Evolutionary conservation across 176 grass and related monocot species (phyloP).

Genomic region (Triticum timopheevii): DNA sequence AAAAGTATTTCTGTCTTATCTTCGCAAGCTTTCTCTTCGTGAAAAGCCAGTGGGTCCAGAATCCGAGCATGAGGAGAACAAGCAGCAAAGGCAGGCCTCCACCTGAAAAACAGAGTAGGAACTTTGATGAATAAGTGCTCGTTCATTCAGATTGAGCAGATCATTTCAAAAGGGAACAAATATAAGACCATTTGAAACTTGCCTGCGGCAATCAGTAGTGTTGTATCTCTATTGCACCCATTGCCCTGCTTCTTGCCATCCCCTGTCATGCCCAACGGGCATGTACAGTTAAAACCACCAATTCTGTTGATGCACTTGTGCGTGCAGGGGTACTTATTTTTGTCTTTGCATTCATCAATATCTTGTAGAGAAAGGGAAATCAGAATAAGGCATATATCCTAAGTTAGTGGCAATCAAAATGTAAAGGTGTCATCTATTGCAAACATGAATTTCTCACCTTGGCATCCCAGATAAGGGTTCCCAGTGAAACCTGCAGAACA

Average conservation of each 20-base stretch:
- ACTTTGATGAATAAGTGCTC: neutral
- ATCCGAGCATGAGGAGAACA: neutral
- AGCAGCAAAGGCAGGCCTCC: neutral
- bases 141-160: neutral
- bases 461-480: constrained; percentile 23
- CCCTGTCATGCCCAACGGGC: constrained; percentile 15
- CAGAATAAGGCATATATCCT: neutral
- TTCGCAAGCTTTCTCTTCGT: constrained; percentile 15
- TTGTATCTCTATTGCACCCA: constrained; percentile 9
- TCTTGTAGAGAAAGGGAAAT: constrained; percentile 13
- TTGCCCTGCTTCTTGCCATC: constrained; percentile 17
- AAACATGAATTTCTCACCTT: neutral
- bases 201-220: neutral
- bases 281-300: constrained; percentile 14
- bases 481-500: constrained; percentile 8
- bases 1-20: constrained; percentile 6
- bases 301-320: constrained; percentile 9
- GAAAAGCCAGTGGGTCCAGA: neutral
- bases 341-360: constrained; percentile 33
- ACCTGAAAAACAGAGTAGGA: neutral
- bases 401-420: neutral
- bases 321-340: neutral
- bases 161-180: neutral
- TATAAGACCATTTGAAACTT: neutral
- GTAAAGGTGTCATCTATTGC: neutral